Evolutionary conservation across 805 yeast genomes (phyloP).

Genomic region (Kodamaea kakaduensis): DNA sequence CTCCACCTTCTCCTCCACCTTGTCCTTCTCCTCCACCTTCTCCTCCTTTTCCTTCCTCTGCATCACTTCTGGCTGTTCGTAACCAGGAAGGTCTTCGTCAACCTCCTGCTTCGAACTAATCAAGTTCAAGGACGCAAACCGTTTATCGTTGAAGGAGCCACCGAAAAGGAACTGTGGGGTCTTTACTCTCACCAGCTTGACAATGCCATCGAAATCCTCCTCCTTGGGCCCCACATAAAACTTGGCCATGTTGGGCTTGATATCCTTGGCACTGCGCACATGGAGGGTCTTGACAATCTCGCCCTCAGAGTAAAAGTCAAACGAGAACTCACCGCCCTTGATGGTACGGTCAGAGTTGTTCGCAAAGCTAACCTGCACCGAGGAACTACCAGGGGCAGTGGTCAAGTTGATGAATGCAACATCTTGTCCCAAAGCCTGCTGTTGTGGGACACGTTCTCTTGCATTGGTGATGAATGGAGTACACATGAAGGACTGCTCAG

Average conservation of each 20-base stretch:
- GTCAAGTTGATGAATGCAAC: constrained; percentile 5
- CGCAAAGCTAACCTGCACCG: constrained; percentile 21
- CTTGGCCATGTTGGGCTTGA: constrained; percentile 24
- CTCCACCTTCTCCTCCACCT: not conserved
- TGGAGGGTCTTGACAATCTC: constrained; percentile 7
- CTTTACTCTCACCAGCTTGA: constrained; percentile 18
- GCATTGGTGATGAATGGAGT: no score
- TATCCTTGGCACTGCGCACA: constrained; percentile 23
- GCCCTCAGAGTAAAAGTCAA: constrained; percentile 18
- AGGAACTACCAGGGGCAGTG: constrained; percentile 13
- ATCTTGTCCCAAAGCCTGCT: not conserved
- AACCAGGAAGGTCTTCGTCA: constrained; percentile 3
- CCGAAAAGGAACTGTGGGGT: constrained; percentile 15
- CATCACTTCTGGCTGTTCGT: no score
- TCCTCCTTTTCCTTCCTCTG: not conserved
- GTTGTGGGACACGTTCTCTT: not conserved
- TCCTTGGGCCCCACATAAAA: no score
- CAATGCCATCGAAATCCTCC: constrained; percentile 12
- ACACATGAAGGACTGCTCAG: no score
- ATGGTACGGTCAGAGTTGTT: constrained; percentile 21
- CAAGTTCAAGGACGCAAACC: constrained; percentile 5
- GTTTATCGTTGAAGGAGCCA: constrained; percentile 12
- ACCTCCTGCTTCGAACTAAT: constrained; percentile 2
- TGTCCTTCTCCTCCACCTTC: not conserved
- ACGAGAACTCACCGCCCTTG: constrained; percentile 26